These are phyloP conservation scores for Botrytis hyacinthi DNA, from an alignment of 2,329 filamentous ascomycete genomes.

Conservation along the genomic window DNA sequence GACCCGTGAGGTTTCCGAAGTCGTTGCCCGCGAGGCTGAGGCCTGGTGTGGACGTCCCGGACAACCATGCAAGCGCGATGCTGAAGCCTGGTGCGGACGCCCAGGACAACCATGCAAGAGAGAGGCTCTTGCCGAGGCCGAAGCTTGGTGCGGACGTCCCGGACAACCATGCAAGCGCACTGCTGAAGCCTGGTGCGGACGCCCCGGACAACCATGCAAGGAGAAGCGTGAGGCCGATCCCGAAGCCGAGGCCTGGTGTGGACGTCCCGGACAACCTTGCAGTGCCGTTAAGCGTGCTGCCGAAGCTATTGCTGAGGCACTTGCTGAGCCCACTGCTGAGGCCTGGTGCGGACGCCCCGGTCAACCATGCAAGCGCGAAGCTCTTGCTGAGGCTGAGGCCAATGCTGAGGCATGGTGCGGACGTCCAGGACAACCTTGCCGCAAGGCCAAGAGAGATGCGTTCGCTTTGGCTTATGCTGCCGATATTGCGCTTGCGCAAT, in stretches of 20 bases:
- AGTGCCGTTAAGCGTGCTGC: constrained; percentile 18
- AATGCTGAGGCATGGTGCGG: constrained; percentile 27
- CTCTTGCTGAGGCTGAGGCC: constrained; percentile 22
- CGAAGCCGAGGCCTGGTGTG: constrained; percentile 22
- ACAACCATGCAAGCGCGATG: constrained; percentile 28
- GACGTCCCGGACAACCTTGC: constrained; percentile 19
- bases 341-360: constrained; percentile 27
- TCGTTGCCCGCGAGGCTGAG: constrained; percentile 20
- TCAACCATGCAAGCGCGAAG: constrained; percentile 29
- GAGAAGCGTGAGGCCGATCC: constrained; percentile 23
- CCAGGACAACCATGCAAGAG: constrained; percentile 31
- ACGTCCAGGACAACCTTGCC: constrained; percentile 26
- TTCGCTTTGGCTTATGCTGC: constrained; percentile 25
- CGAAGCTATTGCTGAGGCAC: constrained; percentile 24
- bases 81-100: constrained; percentile 32
- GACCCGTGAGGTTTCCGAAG: constrained; percentile 20
- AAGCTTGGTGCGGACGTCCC: constrained; percentile 19
- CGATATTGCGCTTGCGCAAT: constrained; percentile 21
- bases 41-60: constrained; percentile 34
- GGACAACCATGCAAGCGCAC: constrained; percentile 28
- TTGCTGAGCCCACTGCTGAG: constrained; percentile 30
- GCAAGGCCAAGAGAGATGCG: constrained; percentile 27
- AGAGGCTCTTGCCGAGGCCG: constrained; percentile 23
- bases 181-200: constrained; percentile 24
- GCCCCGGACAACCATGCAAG: constrained; percentile 28